phyloP scores from a whole-genome alignment of 768 basidiomycete species.

The Auriscalpium vulgare region DNA sequence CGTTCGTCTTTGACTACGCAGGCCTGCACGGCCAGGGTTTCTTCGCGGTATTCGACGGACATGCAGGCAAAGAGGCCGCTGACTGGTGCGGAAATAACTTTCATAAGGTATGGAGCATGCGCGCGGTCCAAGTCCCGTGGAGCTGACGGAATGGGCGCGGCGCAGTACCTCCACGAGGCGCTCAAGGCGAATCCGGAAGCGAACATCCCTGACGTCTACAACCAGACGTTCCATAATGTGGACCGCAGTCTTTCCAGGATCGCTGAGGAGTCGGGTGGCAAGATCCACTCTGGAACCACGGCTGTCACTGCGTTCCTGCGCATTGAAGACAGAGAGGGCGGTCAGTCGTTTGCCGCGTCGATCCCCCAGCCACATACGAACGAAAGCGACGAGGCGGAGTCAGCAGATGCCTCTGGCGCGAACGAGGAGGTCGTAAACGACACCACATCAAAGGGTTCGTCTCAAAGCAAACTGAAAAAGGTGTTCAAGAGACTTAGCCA shows the following conservation, averaged over 20 bases:
- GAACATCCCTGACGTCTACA: constrained; percentile 81
- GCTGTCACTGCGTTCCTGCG: constrained; percentile 94
- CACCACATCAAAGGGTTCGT: not conserved
- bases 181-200: constrained; percentile 50
- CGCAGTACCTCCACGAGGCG: constrained; percentile 58
- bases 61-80: constrained; percentile 96
- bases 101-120: constrained; percentile 57
- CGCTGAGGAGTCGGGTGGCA: constrained; percentile 81
- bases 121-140: not conserved
- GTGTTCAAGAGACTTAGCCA: constrained; percentile 12
- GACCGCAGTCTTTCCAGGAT: constrained; percentile 77
- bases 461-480: constrained; percentile 7
- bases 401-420: not conserved
- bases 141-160: constrained; percentile 4
- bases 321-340: constrained; percentile 73
- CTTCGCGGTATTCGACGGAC: constrained; percentile 97
- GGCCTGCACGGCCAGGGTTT: constrained; percentile 91
- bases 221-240: constrained; percentile 90
- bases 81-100: constrained; percentile 98
- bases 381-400: not conserved
- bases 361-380: too few species aligned
- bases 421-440: not conserved
- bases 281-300: constrained; percentile 95
- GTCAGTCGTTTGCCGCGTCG: constrained; percentile 51
- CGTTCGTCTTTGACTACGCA: constrained; percentile 92